These are phyloP conservation scores for Arabis hirsuta DNA, from an alignment of 345 rosid species.

Conservation along the genomic window DNA sequence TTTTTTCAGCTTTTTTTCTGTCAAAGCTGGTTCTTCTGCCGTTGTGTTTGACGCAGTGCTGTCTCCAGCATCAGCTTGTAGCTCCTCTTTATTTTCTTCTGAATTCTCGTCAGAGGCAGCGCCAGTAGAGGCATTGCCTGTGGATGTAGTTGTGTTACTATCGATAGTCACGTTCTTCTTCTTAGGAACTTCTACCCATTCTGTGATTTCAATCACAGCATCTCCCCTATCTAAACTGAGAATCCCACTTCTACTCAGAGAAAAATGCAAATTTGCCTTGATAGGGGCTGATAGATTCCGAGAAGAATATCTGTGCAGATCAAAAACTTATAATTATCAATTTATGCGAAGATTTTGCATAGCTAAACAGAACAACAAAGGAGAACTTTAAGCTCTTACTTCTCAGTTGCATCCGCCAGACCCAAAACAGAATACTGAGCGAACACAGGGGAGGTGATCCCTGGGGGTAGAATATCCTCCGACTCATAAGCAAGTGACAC, in stretches of 20 bases:
- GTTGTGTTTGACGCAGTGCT: conserved; percentile 46
- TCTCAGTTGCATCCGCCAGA: conserved; percentile 73
- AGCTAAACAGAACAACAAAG: conserved; percentile 11
- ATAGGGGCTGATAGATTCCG: conserved; percentile 92
- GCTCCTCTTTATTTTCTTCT: conserved; percentile 57
- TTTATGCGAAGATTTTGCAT: background rate
- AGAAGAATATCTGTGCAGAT: conserved; percentile 69
- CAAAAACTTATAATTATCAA: conserved; percentile 6
- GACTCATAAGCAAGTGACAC: conserved; percentile 83
- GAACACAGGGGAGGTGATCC: conserved; percentile 65
- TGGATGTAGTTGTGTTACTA: conserved; percentile 63
- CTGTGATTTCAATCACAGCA: conserved; percentile 89
- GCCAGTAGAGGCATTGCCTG: conserved; percentile 60
- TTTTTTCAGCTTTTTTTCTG: conserved; percentile 82
- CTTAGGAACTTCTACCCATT: conserved; percentile 97
- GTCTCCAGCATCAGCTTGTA: conserved; percentile 53
- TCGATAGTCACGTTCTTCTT: conserved; percentile 71
- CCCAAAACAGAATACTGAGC: conserved; percentile 89
- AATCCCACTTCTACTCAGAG: conserved; percentile 93
- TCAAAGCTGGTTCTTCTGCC: conserved; percentile 57
- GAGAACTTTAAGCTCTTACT: conserved; percentile 56
- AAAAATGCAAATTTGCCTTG: conserved; percentile 91
- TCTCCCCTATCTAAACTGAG: conserved; percentile 90
- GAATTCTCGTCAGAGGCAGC: conserved; percentile 51
- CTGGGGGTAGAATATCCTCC: conserved; percentile 80